Percentiles rank a stretch among this genome's conserved stretches.
Evolutionary conservation across 2,329 filamentous ascomycete genomes (phyloP).

Genomic region (Exophiala aquamarina): DNA sequence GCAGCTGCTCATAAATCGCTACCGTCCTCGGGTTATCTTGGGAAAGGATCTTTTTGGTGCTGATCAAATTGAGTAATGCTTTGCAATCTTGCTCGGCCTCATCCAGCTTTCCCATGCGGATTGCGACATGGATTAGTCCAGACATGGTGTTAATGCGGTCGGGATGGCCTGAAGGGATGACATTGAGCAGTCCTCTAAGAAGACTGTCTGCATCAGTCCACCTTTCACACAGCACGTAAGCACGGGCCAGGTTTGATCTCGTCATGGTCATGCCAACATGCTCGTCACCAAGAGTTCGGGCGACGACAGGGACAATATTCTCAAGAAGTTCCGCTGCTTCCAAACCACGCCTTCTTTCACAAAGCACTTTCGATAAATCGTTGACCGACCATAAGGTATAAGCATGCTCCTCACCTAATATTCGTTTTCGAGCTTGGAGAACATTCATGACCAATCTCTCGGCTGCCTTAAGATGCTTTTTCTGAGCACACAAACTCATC

Average conservation of each 20-base stretch:
- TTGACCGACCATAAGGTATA: conserved; percentile 27
- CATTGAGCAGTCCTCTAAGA: conserved; percentile 12
- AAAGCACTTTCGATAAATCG: conserved; percentile 24
- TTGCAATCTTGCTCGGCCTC: conserved; percentile 23
- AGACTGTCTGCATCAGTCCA: conserved; percentile 25
- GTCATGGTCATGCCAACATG: conserved; percentile 32
- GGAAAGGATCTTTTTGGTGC: background rate
- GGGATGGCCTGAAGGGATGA: conserved; percentile 22
- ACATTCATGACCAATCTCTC: conserved; percentile 22
- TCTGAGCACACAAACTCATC: conserved; percentile 19
- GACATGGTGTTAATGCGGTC: conserved; percentile 26
- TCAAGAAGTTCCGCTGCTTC: conserved; percentile 62
- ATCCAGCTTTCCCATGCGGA: conserved; percentile 17
- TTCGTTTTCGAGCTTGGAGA: conserved; percentile 12
- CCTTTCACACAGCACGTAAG: conserved; percentile 22
- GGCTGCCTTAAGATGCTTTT: conserved; percentile 17
- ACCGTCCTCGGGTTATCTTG: background rate
- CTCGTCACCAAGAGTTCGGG: conserved; percentile 26
- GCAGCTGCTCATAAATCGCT: background rate
- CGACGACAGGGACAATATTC: conserved; percentile 23
- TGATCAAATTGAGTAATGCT: conserved; percentile 10
- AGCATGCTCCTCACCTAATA: conserved; percentile 26
- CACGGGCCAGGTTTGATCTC: conserved; percentile 30
- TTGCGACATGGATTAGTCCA: conserved; percentile 25
- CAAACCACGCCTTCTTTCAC: conserved; percentile 51